phyloP scores from a whole-genome alignment of 345 rosid genomes.

The Sonneratia alba region DNA sequence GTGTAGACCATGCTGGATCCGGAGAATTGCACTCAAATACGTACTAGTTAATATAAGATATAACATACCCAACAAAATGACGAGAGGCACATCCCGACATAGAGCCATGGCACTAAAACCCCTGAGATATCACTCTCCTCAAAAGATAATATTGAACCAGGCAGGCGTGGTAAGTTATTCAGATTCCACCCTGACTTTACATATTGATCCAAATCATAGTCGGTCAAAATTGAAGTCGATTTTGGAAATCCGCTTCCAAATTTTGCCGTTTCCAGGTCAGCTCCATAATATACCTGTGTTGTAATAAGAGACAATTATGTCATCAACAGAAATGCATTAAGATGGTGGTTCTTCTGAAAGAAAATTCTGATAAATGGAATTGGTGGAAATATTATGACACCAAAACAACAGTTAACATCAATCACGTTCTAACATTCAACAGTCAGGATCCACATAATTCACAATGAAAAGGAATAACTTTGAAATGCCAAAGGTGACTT shows the following conservation, averaged over 20 bases:
- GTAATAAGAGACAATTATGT: not conserved
- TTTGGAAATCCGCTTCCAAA: constrained; percentile 97
- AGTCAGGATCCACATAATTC: not conserved
- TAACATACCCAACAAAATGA: constrained; percentile 92
- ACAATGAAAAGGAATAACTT: not conserved
- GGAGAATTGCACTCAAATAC: not conserved
- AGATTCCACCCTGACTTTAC: constrained; percentile 80
- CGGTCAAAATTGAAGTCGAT: constrained; percentile 29
- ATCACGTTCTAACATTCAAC: not conserved
- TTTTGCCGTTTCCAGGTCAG: constrained; percentile 83
- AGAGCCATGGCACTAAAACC: constrained; percentile 97
- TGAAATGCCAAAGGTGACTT: not conserved
- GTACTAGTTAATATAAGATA: not conserved
- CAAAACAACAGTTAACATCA: not conserved
- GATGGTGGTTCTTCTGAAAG: not conserved
- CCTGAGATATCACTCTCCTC: constrained; percentile 94
- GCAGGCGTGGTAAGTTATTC: constrained; percentile 83
- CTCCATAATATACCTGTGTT: constrained; percentile 87
- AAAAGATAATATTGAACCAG: constrained; percentile 81
- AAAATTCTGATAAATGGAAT: not conserved
- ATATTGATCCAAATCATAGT: constrained; percentile 39
- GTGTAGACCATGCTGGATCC: not conserved
- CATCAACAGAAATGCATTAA: not conserved
- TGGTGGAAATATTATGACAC: constrained; percentile 1
- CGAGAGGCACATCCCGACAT: constrained; percentile 96